These are phyloP conservation scores for Diutina rugosa DNA, from an alignment of 1,139 yeast genomes.

Conservation along the genomic window DNA sequence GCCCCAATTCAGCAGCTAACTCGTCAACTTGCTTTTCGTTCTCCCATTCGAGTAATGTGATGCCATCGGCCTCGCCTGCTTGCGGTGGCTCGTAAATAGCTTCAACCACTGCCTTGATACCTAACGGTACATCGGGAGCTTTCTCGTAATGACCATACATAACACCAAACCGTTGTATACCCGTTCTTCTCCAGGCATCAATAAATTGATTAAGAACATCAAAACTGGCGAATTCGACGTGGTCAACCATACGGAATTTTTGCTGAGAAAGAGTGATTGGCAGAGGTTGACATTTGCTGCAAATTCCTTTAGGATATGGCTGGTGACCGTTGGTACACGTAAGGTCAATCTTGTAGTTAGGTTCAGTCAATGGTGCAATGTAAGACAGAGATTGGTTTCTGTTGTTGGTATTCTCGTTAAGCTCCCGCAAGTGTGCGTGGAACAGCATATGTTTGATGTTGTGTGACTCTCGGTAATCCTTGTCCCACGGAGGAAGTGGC, in stretches of 20 bases:
- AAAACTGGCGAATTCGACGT: constrained; percentile 78
- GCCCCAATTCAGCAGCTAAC: constrained; percentile 49
- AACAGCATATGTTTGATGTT: constrained; percentile 82
- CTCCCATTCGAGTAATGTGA: constrained; percentile 53
- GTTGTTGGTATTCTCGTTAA: constrained; percentile 49
- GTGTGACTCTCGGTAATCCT: constrained; percentile 57
- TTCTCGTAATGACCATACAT: constrained; percentile 71
- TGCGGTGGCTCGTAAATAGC: constrained; percentile 94
- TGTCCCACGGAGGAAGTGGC: constrained; percentile 93
- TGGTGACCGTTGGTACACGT: constrained; percentile 72
- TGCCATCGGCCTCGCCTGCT: constrained; percentile 73
- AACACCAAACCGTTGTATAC: constrained; percentile 76
- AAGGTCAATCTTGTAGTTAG: constrained; percentile 50
- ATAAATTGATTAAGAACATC: constrained; percentile 68
- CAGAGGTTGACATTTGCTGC: constrained; percentile 96
- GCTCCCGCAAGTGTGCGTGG: constrained; percentile 68
- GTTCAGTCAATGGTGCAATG: constrained; percentile 69
- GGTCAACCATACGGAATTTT: constrained; percentile 90
- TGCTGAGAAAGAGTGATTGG: constrained; percentile 90
- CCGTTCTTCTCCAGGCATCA: constrained; percentile 83
- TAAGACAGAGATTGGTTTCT: constrained; percentile 48
- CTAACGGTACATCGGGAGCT: constrained; percentile 79
- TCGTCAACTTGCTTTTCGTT: constrained; percentile 39
- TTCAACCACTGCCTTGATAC: constrained; percentile 87
- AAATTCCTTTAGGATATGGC: constrained; percentile 90